A percentile compares a stretch with the other conserved stretches of the same genome.
Conservation (phyloP, 306 rosid genomes). For the Morella rubra region DNA sequence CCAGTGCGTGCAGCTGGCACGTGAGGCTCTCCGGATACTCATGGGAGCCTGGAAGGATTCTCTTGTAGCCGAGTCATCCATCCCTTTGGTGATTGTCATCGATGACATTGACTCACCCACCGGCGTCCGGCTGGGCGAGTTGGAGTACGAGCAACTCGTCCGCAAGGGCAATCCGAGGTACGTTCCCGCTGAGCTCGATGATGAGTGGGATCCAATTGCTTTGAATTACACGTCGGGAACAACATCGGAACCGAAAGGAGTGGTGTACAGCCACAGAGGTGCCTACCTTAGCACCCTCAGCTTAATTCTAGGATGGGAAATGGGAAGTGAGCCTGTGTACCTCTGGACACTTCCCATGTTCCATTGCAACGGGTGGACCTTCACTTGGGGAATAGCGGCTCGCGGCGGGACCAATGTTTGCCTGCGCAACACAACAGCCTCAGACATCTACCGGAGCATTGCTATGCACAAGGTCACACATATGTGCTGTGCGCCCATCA, state of each 20-base stretch:
- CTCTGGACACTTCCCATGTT: slow-evolving; percentile 93
- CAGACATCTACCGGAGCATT: slow-evolving; percentile 57
- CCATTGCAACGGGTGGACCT: slow-evolving; percentile 98
- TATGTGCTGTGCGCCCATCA: slow-evolving; percentile 91
- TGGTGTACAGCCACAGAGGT: slow-evolving; percentile 85
- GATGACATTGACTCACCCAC: slow-evolving; percentile 80
- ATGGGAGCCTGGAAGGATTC: slow-evolving; percentile 4
- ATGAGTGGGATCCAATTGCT: slow-evolving; percentile 79
- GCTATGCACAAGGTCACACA: slow-evolving; percentile 62
- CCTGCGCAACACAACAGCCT: slow-evolving; percentile 53
- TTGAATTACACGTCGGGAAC: slow-evolving; percentile 92
- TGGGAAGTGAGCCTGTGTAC: slow-evolving; percentile 72
- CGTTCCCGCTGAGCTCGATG: slow-evolving; percentile 23
- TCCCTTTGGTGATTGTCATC: slow-evolving; percentile 70
- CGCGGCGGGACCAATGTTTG: slow-evolving; percentile 89
- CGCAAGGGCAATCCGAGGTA: slow-evolving; percentile 42
- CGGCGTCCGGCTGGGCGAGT: slow-evolving; percentile 58
- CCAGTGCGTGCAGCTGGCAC: slow-evolving; percentile 48
- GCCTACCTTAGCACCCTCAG: slow-evolving; percentile 80
- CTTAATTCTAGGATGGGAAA: slow-evolving; percentile 71
- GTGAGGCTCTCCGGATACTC: slow-evolving; percentile 55
- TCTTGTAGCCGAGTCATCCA: slow-evolving; percentile 2
- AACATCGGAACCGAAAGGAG: slow-evolving; percentile 87
- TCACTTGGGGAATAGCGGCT: slow-evolving; percentile 92
- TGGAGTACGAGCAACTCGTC: slow-evolving; percentile 74